These are phyloP conservation scores for Holtermannia corniformis DNA, from an alignment of 768 basidiomycete genomes.

Conservation along the genomic window DNA sequence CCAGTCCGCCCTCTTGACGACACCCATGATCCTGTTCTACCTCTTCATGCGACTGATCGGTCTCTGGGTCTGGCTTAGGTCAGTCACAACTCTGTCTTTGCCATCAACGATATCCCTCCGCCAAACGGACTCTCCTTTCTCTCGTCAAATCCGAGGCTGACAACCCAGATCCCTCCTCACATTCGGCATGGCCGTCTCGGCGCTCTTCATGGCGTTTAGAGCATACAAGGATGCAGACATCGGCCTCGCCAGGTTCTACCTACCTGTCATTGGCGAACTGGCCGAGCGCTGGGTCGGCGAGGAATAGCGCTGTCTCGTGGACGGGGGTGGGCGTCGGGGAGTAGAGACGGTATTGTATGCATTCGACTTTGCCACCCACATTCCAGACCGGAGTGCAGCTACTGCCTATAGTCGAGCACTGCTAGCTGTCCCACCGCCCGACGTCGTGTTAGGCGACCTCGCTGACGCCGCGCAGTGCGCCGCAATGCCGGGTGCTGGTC, in stretches of 20 bases:
- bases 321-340: not conserved
- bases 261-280: slow-evolving; percentile 56
- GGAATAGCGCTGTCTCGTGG: slow-evolving; percentile 43
- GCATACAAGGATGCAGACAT: slow-evolving; percentile 41
- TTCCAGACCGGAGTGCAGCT: too few species aligned
- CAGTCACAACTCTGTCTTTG: not conserved
- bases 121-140: not conserved
- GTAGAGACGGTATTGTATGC: not conserved
- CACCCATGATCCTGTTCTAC: slow-evolving; percentile 51
- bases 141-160: not conserved
- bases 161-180: slow-evolving; percentile 44
- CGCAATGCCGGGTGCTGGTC: too few species aligned
- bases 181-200: slow-evolving; percentile 45
- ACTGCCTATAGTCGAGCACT: too few species aligned
- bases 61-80: slow-evolving; percentile 49
- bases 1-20: slow-evolving; percentile 63
- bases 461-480: too few species aligned
- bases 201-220: slow-evolving; percentile 51
- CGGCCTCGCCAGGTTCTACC: slow-evolving; percentile 51
- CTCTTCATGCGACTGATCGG: slow-evolving; percentile 51
- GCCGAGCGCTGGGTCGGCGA: slow-evolving; percentile 63
- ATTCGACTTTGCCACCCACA: not conserved
- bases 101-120: not conserved
- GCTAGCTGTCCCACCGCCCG: too few species aligned
- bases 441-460: too few species aligned